Conservation (phyloP, 192 early-diverging fungal genomes). For the Umbelopsis sp. region DNA sequence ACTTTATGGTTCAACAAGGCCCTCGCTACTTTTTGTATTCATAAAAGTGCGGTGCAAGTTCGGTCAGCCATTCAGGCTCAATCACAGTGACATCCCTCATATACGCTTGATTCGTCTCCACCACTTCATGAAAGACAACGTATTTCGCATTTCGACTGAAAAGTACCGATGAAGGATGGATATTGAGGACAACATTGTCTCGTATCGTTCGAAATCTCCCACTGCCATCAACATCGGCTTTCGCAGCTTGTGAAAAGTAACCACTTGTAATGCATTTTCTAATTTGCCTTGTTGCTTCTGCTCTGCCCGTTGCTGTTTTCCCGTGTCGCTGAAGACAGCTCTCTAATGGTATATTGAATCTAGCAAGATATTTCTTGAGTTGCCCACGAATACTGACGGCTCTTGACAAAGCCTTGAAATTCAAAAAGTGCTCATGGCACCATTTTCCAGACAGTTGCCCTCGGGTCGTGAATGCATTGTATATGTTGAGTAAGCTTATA, state of each 20-base stretch:
- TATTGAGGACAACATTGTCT: conserved; percentile 62
- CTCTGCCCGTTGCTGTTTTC: conserved; percentile 33
- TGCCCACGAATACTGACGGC: conserved; percentile 89
- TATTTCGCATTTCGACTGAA: conserved; percentile 90
- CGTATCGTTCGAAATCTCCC: conserved; percentile 61
- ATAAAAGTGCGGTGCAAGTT: conserved; percentile 91
- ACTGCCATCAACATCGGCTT: conserved; percentile 64
- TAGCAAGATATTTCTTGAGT: conserved; percentile 70
- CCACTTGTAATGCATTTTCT: conserved; percentile 72
- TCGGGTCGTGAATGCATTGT: conserved; percentile 64
- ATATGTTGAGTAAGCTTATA: conserved; percentile 73
- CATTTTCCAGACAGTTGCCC: conserved; percentile 65
- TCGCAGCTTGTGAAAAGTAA: conserved; percentile 78
- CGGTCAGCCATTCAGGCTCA: conserved; percentile 93
- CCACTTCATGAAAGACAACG: conserved; percentile 94
- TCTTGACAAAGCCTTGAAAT: conserved; percentile 77
- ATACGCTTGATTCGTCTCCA: conserved; percentile 94
- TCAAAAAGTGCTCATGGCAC: conserved; percentile 84
- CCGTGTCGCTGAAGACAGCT: conserved; percentile 42
- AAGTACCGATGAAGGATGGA: conserved; percentile 92
- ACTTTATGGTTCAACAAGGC: too few relatives aligned
- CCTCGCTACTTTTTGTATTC: conserved; percentile 27
- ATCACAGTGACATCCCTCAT: conserved; percentile 96
- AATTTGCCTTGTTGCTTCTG: conserved; percentile 49
- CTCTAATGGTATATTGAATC: conserved; percentile 31